These are phyloP conservation scores for Schizosaccharomyces versatilis DNA, from an alignment of 1,139 yeast genomes.

Conservation along the genomic window DNA sequence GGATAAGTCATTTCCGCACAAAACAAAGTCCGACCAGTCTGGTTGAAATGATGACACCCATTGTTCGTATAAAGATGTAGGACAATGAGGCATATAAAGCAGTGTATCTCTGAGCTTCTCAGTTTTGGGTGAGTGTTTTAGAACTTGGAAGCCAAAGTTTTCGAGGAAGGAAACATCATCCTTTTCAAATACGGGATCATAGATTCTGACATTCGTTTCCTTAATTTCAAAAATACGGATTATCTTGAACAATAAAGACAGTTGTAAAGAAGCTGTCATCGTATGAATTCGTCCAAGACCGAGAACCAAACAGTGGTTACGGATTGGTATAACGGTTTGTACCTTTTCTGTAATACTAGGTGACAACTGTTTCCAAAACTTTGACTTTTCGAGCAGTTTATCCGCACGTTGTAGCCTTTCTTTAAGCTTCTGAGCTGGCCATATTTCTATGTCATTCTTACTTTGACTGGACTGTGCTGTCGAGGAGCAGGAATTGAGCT, in stretches of 20 bases:
- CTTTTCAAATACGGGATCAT: neutral
- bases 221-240: neutral
- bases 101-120: neutral
- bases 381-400: neutral
- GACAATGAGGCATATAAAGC: constrained; percentile 1
- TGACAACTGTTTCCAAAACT: neutral
- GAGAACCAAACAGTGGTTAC: constrained; percentile 14
- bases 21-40: neutral
- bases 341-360: neutral
- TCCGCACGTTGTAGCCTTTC: neutral
- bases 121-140: neutral
- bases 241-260: neutral
- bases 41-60: neutral
- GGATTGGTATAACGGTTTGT: too few species aligned
- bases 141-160: neutral
- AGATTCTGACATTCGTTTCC: neutral
- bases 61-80: neutral
- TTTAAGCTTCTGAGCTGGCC: neutral
- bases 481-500: too few species aligned
- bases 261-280: neutral
- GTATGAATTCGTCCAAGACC: constrained; percentile 22
- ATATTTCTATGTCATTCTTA: neutral
- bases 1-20: neutral
- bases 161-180: neutral
- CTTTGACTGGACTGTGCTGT: too few species aligned